phyloP scores from a whole-genome alignment of 352 stramenopile genomes.

The Phytophthora citrophthora region DNA sequence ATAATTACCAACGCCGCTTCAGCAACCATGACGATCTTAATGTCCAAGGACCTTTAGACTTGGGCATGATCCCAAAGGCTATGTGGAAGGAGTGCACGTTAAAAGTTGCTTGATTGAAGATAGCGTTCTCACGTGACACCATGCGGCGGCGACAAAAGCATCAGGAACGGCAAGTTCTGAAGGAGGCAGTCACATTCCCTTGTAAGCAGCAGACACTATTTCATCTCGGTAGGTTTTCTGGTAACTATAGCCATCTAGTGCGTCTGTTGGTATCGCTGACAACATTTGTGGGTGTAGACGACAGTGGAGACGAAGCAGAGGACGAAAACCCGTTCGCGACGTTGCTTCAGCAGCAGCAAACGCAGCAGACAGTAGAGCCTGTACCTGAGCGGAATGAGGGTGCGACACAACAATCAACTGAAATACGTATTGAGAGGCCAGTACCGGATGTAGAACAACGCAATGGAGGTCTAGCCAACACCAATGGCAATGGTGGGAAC shows the following conservation, averaged over 20 bases:
- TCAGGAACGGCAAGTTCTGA: not conserved
- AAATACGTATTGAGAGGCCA: not conserved
- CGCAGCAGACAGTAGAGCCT: slow-evolving; percentile 1
- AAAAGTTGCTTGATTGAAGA: too few species aligned
- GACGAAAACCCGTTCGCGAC: slow-evolving; percentile 72
- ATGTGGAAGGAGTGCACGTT: too few species aligned
- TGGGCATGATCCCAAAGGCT: too few species aligned
- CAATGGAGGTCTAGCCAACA: not conserved
- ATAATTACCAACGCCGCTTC: too few species aligned
- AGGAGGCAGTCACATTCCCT: slow-evolving; percentile 41
- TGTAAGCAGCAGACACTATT: slow-evolving; percentile 41
- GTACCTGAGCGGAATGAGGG: not conserved
- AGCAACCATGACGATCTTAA: too few species aligned
- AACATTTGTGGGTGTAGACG: slow-evolving; percentile 23
- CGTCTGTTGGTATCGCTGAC: not conserved
- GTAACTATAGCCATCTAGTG: not conserved
- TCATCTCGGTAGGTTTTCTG: slow-evolving; percentile 39
- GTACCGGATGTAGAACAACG: not conserved
- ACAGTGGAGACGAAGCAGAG: slow-evolving; percentile 38
- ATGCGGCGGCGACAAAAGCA: slow-evolving; percentile 1
- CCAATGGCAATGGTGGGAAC: not conserved
- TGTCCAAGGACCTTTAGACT: too few species aligned
- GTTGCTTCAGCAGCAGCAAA: slow-evolving; percentile 43
- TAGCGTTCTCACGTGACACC: too few species aligned
- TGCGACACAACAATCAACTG: not conserved